Conservation (phyloP, 257 asterid genomes). For the Plantago elongata region DNA sequence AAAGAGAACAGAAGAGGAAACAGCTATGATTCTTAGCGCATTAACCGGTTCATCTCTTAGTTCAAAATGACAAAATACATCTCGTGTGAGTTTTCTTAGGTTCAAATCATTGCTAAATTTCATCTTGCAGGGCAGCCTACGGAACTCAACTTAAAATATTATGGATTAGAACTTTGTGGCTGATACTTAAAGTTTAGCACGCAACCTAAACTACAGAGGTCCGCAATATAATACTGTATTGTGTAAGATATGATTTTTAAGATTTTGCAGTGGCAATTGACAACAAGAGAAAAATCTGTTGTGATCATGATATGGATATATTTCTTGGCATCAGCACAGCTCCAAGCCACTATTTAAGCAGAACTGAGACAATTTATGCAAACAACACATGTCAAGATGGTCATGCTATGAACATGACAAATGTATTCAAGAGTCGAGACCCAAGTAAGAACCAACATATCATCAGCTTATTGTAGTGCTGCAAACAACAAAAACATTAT, state of each 20-base stretch:
- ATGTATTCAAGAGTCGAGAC: conserved; percentile 13
- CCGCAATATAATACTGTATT: no score
- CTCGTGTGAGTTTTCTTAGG: not conserved
- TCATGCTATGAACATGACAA: not conserved
- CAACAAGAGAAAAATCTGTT: conserved; percentile 5
- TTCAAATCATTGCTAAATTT: not conserved
- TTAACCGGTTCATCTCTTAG: not conserved
- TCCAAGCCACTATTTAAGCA: not conserved
- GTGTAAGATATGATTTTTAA: not conserved
- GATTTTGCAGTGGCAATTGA: not conserved
- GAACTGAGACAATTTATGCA: not conserved
- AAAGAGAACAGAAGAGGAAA: not conserved
- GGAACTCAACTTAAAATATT: no score
- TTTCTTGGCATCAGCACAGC: no score
- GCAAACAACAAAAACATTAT: conserved; percentile 3
- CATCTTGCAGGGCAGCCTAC: conserved; percentile 4
- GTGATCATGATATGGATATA: not conserved
- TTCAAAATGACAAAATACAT: not conserved
- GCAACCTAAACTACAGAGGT: no score
- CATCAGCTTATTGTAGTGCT: not conserved
- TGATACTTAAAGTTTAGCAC: no score
- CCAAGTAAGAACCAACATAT: not conserved
- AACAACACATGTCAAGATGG: conserved; percentile 5
- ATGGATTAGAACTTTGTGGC: no score
- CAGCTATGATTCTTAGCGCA: not conserved